Percentiles rank a stretch among this genome's conserved stretches.
Evolutionary conservation across 352 stramenopile genomes (phyloP).

Genomic region (Globisporangium iwayamae): DNA sequence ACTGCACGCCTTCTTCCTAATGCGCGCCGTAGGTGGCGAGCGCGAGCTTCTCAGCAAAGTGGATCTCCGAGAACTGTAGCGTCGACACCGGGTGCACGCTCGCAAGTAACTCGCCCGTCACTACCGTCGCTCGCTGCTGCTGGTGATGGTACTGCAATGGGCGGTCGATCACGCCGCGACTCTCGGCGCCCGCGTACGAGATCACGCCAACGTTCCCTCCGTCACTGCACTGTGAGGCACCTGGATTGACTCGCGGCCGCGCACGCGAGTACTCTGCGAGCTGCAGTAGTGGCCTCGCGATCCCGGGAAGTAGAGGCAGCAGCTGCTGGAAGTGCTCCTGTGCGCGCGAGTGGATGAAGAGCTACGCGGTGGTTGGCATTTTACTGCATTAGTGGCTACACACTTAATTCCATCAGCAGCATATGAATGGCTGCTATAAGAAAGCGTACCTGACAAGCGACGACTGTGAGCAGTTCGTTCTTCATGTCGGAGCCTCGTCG

Average conservation of each 20-base stretch:
- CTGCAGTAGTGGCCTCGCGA: constrained; percentile 56
- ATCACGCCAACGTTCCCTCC: constrained; percentile 41
- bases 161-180: constrained; percentile 38
- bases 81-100: constrained; percentile 55
- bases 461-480: constrained; percentile 74
- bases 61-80: constrained; percentile 45
- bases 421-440: too few species aligned
- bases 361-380: constrained; percentile 16
- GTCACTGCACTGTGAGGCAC: constrained; percentile 19
- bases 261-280: constrained; percentile 52
- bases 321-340: constrained; percentile 77
- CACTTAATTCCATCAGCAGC: not conserved
- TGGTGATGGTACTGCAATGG: constrained; percentile 50
- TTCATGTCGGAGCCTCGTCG: constrained; percentile 64
- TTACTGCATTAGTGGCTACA: not conserved
- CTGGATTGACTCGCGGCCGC: constrained; percentile 42
- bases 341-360: constrained; percentile 60
- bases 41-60: constrained; percentile 66
- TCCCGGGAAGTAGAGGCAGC: constrained; percentile 58
- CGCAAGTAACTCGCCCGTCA: constrained; percentile 23
- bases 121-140: not conserved
- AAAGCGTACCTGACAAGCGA: constrained; percentile 48
- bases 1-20: constrained; percentile 1
- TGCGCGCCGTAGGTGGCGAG: constrained; percentile 39
- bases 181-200: constrained; percentile 46